A percentile compares a stretch with the other conserved stretches of the same genome.
These are phyloP conservation scores for Populus simonii DNA, from an alignment of 345 rosid genomes.

Conservation along the genomic window DNA sequence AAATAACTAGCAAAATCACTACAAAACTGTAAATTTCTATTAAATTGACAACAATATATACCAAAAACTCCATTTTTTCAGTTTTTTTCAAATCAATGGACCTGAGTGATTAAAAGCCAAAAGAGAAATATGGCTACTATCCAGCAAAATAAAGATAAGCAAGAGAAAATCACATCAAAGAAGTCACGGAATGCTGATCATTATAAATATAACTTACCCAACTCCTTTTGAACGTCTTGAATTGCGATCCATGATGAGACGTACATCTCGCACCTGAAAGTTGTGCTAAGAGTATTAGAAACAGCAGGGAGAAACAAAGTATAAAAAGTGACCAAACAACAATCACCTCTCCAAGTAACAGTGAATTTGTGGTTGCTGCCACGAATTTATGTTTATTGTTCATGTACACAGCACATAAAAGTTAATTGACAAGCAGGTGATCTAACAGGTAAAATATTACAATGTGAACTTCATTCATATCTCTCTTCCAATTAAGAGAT, in stretches of 20 bases:
- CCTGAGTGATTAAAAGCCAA: background rate
- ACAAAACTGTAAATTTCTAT: background rate
- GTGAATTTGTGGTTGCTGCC: background rate
- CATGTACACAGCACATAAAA: background rate
- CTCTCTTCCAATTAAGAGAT: background rate
- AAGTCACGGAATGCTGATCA: background rate
- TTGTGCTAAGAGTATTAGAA: constrained; percentile 11
- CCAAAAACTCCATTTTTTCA: background rate
- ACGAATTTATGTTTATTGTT: background rate
- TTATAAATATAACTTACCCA: constrained; percentile 50
- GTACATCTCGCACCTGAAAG: constrained; percentile 92
- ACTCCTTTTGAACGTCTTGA: constrained; percentile 96
- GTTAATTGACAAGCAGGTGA: background rate
- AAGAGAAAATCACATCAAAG: background rate
- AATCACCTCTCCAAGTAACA: background rate
- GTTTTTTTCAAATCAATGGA: background rate
- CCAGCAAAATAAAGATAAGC: background rate
- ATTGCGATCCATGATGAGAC: constrained; percentile 96
- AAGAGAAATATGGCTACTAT: background rate
- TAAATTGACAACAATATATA: background rate
- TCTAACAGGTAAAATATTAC: background rate
- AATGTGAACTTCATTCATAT: background rate
- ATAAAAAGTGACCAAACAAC: background rate
- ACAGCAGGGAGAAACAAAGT: background rate
- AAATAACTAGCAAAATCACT: background rate